phyloP scores from a whole-genome alignment of 208 protist species.

The Acanthamoeba royreba region DNA sequence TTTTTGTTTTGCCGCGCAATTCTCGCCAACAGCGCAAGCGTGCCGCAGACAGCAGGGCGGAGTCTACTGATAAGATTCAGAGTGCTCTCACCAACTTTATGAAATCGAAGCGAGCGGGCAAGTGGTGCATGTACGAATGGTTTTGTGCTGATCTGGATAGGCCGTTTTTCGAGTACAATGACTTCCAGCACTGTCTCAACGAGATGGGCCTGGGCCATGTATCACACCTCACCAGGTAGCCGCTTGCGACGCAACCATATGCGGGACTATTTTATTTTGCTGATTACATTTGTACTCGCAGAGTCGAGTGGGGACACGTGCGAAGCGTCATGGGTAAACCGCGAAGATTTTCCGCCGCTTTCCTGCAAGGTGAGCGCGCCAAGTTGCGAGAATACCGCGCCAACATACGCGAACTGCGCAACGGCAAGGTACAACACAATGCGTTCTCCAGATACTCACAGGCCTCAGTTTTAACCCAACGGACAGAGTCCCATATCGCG shows the following conservation, averaged over 20 bases:
- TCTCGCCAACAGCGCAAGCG: background rate
- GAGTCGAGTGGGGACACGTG: conserved; percentile 43
- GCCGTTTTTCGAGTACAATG: conserved; percentile 42
- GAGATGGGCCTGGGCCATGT: conserved; percentile 14
- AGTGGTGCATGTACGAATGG: conserved; percentile 39
- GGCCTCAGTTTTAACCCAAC: background rate
- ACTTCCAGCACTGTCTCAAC: conserved; percentile 27
- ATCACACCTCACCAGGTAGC: background rate
- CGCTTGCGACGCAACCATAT: background rate
- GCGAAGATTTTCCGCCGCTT: background rate
- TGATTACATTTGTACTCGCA: background rate
- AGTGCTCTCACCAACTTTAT: background rate
- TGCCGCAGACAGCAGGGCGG: background rate
- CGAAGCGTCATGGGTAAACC: conserved; percentile 31
- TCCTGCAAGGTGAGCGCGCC: conserved; percentile 2
- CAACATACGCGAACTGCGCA: conserved; percentile 18
- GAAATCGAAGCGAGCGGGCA: background rate
- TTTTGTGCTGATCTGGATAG: conserved; percentile 15
- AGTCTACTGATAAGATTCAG: background rate
- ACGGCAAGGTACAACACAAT: background rate
- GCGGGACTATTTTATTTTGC: background rate
- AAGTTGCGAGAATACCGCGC: background rate
- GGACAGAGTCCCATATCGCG: background rate
- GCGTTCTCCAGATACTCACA: background rate
- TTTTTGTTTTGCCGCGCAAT: background rate